Percentiles rank a stretch among this genome's conserved stretches.
Evolutionary conservation across 306 rosid genomes (phyloP).

Genomic region (Elaeagnus macrophylla): DNA sequence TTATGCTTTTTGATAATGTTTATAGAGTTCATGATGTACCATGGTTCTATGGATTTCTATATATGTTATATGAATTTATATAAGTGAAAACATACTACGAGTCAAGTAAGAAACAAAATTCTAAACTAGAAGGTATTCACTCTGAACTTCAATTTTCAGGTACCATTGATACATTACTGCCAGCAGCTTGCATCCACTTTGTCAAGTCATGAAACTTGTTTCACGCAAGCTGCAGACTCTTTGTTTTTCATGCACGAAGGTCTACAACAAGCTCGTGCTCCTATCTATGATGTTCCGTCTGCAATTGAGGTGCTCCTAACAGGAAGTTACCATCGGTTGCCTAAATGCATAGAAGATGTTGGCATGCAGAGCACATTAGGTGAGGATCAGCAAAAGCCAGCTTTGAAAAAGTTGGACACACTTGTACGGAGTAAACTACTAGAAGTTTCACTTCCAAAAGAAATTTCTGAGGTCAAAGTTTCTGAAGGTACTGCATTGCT

Average conservation of each 20-base stretch:
- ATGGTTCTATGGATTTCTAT: too few relatives aligned
- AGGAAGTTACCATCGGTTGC: constrained; percentile 71
- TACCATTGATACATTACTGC: constrained; percentile 85
- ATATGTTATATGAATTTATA: too few relatives aligned
- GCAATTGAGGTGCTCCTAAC: constrained; percentile 83
- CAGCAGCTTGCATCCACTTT: constrained; percentile 85
- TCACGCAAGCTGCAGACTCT: constrained; percentile 95
- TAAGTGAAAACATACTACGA: neutral
- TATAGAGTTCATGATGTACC: too few relatives aligned
- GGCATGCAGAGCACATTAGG: constrained; percentile 60
- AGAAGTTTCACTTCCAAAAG: constrained; percentile 71
- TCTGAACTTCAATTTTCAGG: constrained; percentile 38
- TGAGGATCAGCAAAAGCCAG: constrained; percentile 81
- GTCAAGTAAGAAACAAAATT: neutral
- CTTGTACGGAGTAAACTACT: constrained; percentile 86
- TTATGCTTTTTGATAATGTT: too few relatives aligned
- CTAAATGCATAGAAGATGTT: constrained; percentile 82
- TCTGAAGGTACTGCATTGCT: constrained; percentile 70
- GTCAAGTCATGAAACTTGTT: constrained; percentile 88
- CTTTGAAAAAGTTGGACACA: constrained; percentile 76
- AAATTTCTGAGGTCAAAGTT: constrained; percentile 63
- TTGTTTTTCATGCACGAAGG: constrained; percentile 99
- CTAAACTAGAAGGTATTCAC: neutral
- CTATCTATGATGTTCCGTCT: constrained; percentile 92
- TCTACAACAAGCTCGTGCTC: constrained; percentile 97